Evolutionary conservation across 345 rosid species (phyloP), one percentile per base, ranked within the genome.

Genomic region (Brassica juncea): DNA sequence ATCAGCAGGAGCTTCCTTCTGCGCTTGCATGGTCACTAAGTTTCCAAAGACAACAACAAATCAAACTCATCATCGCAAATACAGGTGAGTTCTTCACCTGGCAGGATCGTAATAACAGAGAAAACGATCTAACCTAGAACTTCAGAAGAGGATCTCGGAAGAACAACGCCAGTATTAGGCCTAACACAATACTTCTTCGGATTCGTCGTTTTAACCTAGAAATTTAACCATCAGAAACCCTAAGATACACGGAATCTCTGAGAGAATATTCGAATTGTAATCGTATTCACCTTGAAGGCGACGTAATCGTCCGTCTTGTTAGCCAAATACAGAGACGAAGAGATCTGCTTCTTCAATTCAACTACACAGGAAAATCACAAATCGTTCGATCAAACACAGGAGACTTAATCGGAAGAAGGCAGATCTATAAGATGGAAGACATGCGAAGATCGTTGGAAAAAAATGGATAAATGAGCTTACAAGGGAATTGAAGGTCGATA

Each of bases 11-110:
- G 85, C 82, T 84, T 90, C 97, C 85, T 87, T 92, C 76, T 94
- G 98, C 8, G 96, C 95, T 90, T 94, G 98, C 95, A 94, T 91
- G 66, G 97, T 94, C 71, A 94, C 98, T 94, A 68, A 37, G 75
- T 14, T 37, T 5, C 57, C 42, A 58, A 63, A 49, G 5, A 23
- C 44, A 80, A 60, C 30, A 62, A 61, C 57, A 49, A 49, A 49
- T 64, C 70, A 72, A 82, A 54, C 32, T 69, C 71, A 16, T 54
- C 42, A 75, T 11, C 62, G 1, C 49, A 54, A 63, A 66, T 2
- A 23, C 30, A 2, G 42, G 42, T 37, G 42, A 37, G 42, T 37
- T 37, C 42, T 37, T 37, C 42, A 37, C 8, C 42, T 31, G 25
- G 25, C 25, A 23, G 25, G 25, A 23, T 23, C 21, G 23, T 5